Evolutionary conservation across 1,284 basidiomycete species (phyloP).

Genomic region (Trametes versicolor): DNA sequence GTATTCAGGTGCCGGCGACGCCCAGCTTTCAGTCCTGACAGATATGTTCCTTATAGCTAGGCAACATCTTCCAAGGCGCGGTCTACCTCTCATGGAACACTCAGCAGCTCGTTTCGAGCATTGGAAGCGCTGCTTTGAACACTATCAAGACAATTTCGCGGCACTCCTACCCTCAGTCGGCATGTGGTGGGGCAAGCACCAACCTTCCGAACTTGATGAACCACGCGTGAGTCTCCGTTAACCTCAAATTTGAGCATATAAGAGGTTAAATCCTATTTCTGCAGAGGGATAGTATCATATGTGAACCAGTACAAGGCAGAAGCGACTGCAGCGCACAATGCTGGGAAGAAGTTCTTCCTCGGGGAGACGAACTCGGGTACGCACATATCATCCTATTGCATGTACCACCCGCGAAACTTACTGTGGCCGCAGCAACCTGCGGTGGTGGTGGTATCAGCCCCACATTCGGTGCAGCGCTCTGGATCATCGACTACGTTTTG

Average conservation of each 20-base stretch:
- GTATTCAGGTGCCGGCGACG: constrained; percentile 4
- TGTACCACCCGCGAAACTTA: neutral
- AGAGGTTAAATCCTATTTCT: neutral
- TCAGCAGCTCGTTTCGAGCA: constrained; percentile 46
- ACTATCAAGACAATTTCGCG: constrained; percentile 51
- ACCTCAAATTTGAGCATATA: no score
- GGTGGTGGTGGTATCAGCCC: constrained; percentile 56
- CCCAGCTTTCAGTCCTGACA: neutral
- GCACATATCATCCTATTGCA: neutral
- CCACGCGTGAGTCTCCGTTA: constrained; percentile 48
- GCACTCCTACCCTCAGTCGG: constrained; percentile 57
- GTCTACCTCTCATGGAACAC: constrained; percentile 55
- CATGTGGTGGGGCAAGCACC: constrained; percentile 53
- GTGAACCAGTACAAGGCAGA: constrained; percentile 49
- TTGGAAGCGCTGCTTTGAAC: constrained; percentile 45
- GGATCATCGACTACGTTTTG: constrained; percentile 58
- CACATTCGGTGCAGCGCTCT: constrained; percentile 55
- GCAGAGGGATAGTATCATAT: constrained; percentile 51
- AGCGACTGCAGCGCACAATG: constrained; percentile 48
- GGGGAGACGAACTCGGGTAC: constrained; percentile 57
- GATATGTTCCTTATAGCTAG: constrained; percentile 38
- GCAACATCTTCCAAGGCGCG: constrained; percentile 53
- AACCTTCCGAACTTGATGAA: constrained; percentile 52
- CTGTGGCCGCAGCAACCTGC: constrained; percentile 47
- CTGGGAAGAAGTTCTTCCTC: constrained; percentile 51